These are phyloP conservation scores for Leccinum longicurvipes DNA, from an alignment of 768 basidiomycete species.

Conservation along the genomic window DNA sequence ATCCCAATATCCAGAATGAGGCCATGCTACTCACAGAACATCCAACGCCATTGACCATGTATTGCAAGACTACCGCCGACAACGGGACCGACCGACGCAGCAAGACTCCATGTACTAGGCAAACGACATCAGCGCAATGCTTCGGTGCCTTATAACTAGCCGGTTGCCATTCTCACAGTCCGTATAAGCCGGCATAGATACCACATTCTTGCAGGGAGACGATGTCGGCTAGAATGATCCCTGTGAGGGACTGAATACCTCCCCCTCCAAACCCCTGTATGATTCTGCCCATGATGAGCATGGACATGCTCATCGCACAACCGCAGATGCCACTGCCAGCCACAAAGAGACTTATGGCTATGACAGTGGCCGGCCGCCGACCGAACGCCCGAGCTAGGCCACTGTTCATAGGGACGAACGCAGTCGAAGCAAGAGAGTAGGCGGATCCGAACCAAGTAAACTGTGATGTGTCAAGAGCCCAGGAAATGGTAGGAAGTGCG, in stretches of 20 bases:
- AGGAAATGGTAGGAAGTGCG: not conserved
- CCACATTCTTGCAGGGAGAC: too few relatives aligned
- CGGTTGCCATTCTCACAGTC: conserved; percentile 27
- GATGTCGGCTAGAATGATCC: too few relatives aligned
- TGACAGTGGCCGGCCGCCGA: not conserved
- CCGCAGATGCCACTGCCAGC: conserved; percentile 24
- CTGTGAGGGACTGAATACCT: too few relatives aligned
- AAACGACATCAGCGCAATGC: too few relatives aligned
- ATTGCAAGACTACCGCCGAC: conserved; percentile 34
- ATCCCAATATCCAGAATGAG: too few relatives aligned
- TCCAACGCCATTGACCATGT: conserved; percentile 32
- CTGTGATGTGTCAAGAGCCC: not conserved
- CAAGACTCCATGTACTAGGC: conserved; percentile 32
- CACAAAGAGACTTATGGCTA: not conserved
- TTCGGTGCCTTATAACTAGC: not conserved
- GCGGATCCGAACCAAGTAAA: not conserved
- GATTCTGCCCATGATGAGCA: conserved; percentile 41
- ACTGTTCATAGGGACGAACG: not conserved
- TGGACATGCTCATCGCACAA: conserved; percentile 37
- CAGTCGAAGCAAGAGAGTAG: not conserved
- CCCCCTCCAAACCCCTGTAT: conserved; percentile 36
- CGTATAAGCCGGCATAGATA: conserved; percentile 34
- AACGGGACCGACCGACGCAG: conserved; percentile 31
- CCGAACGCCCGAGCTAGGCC: not conserved
- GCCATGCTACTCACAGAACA: too few relatives aligned